Percentiles rank a stretch among this genome's conserved stretches.
Conservation (phyloP, 257 asterid species). For the Penstemon eatonii region DNA sequence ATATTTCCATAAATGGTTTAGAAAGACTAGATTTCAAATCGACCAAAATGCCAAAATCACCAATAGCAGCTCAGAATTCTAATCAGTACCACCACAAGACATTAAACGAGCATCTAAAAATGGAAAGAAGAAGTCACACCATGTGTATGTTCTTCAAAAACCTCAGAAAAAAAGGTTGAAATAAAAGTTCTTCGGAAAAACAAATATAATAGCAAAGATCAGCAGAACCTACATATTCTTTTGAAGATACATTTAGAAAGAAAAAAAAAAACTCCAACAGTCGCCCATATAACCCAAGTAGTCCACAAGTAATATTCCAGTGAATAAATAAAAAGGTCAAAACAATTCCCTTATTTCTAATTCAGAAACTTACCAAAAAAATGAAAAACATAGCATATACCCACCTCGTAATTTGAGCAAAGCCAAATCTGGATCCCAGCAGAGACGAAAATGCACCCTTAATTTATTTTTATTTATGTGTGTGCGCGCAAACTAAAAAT, state of each 20-base stretch:
- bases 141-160: conserved; percentile 7
- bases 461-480: conserved; percentile 8
- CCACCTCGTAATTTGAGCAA: conserved; percentile 40
- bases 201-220: conserved; percentile 17
- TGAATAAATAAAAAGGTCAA: conserved; percentile 6
- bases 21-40: background rate
- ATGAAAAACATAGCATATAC: conserved; percentile 24
- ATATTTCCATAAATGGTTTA: background rate
- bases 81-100: conserved; percentile 1
- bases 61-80: background rate
- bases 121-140: conserved; percentile 2
- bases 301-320: conserved; percentile 18
- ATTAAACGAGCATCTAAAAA: conserved; percentile 5
- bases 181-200: conserved; percentile 5
- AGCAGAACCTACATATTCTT: conserved; percentile 26
- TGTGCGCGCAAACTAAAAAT: conserved; percentile 26
- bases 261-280: conserved; percentile 12
- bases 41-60: background rate
- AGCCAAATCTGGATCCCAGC: conserved; percentile 48
- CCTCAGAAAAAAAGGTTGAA: background rate
- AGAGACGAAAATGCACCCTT: conserved; percentile 36
- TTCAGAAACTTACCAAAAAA: conserved; percentile 27
- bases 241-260: conserved; percentile 6
- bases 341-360: conserved; percentile 17
- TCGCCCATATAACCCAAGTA: conserved; percentile 15